Conservation (phyloP, 345 rosid genomes). For the Fremontodendron californicum region DNA sequence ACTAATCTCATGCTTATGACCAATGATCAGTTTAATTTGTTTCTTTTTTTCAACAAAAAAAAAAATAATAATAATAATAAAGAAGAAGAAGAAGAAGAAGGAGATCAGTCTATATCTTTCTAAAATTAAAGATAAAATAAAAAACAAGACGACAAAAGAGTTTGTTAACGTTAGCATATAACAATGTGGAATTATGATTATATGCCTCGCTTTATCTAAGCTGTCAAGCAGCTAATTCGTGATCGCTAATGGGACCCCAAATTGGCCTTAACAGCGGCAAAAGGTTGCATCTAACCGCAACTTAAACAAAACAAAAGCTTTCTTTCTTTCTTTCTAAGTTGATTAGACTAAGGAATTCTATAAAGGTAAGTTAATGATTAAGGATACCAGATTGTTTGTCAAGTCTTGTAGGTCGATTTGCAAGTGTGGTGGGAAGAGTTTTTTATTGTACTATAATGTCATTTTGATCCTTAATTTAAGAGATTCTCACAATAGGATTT, state of each 20-base stretch:
- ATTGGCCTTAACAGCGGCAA: conserved; percentile 24
- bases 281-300: background rate
- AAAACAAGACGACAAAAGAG: too few species aligned
- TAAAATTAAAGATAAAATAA: too few species aligned
- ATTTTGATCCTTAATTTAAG: too few species aligned
- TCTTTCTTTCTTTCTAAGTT: background rate
- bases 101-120: too few species aligned
- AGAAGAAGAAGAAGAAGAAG: too few species aligned
- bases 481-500: too few species aligned
- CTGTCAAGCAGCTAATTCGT: conserved; percentile 40
- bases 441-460: too few species aligned
- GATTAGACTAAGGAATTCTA: conserved; percentile 5
- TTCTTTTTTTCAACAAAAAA: too few species aligned
- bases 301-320: background rate
- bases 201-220: conserved; percentile 35
- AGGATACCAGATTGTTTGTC: background rate
- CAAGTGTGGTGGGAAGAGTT: too few species aligned
- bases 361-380: background rate
- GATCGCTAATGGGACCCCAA: conserved; percentile 32
- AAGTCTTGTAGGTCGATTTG: too few species aligned
- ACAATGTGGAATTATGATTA: conserved; percentile 46
- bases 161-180: conserved; percentile 28
- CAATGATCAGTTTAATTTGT: background rate
- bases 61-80: too few species aligned
- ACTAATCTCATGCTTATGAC: conserved; percentile 3